Base-by-base conservation (phyloP, 164 flowering plant genomes). In the Tetracentron sinense region DNA sequence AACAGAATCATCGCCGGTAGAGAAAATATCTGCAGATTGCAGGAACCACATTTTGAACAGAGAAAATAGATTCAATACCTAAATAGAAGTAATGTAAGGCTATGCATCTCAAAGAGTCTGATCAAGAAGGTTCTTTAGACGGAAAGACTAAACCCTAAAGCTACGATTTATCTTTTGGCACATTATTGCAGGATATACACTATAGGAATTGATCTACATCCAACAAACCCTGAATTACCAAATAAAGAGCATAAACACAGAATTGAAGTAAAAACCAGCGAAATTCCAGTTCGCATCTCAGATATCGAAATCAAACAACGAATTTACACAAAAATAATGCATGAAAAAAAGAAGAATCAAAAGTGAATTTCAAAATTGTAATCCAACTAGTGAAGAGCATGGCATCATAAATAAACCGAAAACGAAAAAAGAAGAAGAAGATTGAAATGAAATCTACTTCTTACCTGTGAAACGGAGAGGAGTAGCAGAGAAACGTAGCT, bases 381-480 rank as follows among this genome's bases (percentile, higher is more conserved):
- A 27, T n/a, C 47, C 23, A 38, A 11, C 14, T 7, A 33, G 14
- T 7, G 15, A 35, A 30, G 23, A 15, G 17, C 21, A 15, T 47
- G 19, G 23, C 27, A 28, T 19, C 29, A 26, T 7, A 63, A 26
- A 14, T n/a, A 54, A 7, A 15, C 30, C 25, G 19, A 53, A 27
- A 12, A 7, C 17, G 27, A 11, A 46, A 11, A 17, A 60, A 28
- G 26, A 4, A 47, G 2, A 2, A 35, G 1, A 26, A 53, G 26
- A 42, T 2, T 4, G 19, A 27, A 0, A 44, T 15, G 42, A 44
- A 23, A 64, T 56, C 52, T 47, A 64, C 22, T 16, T 42, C 61
- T 46, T 30, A 21, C 68, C 61, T 64, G 68, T 7, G 30, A 56
- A n/a, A 64, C 6, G n/a, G 47, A 56, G 54, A 64, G 0, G 61